Base-by-base conservation (phyloP, 768 basidiomycete genomes). In the Phanerodontia chrysosporium region DNA sequence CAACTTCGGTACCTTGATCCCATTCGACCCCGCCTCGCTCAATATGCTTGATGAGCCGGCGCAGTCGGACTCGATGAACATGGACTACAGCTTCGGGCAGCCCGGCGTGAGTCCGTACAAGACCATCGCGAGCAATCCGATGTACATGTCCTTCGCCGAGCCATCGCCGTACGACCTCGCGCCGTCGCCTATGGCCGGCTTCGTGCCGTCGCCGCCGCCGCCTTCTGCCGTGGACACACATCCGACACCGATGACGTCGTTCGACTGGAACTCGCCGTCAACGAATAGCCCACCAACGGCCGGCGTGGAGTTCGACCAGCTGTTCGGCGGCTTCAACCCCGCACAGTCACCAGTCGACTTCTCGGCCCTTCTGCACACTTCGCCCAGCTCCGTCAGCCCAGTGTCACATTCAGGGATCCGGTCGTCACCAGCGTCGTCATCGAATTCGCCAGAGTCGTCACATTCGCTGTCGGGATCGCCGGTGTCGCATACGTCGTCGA, bases 51-150 rank as follows among this genome's bases (percentile, higher is more conserved):
- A 90, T 53, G 87, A 90, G 56, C 75, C 78, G 30, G 79, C 83
- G 6, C 80, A 82, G 21, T 80, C 81, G 6, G 79, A 82, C 48
- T 78, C 83, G 2, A 86, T 86, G 81, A 76, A 78, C 58, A 76
- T 86, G 71, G 85, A 89, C 67, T 71, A 69, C n/a, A 45, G 81
- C 14, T 86, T 82, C 64, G 83, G 84, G 29, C 55, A 51, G 30
- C 60, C 60, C 49, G 74, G 81, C 7, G 74, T 75, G 32, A 75
- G 78, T 6, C 80, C 84, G 1, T 92, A 83, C 71, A 92, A 87
- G 58, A 90, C 89, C 12, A 86, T 95, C 58, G 90, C 90, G 51
- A 85, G 80, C 73, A 92, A 92, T 62, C 90, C 92, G 1, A 79
- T 85, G 73, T 92, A 88, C 77, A 90, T 89, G 77, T 90, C 90